Evolutionary conservation across 2,329 filamentous ascomycete species (phyloP), one percentile per base, ranked within the genome.

Genomic region (Alternaria incomplexa): DNA sequence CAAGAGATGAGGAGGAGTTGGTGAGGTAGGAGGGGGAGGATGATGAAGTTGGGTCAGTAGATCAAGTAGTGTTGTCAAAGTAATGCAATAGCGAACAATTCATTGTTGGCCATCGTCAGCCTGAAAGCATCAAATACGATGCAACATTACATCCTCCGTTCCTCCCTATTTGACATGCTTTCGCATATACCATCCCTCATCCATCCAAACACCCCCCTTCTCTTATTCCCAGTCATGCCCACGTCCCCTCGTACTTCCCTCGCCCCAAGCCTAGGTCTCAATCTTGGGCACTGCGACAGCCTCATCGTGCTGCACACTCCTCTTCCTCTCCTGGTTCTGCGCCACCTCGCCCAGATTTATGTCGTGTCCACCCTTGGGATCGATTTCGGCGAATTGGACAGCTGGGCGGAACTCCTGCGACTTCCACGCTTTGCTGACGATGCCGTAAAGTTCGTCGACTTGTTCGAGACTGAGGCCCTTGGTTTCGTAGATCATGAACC

Each of bases 401-500:
- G 69, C 60, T 2, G 90, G 90, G 68, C 88, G 85, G 74, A 92
- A 93, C 13, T 77, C 68, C 70, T 85, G 87, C 81, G 88, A 91
- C 73, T 92, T 86, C 90, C 90, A 93, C 1, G 90, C 90, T 66
- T 89, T 85, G 61, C 86, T 82, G 56, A 92, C 87, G 57, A 90
- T 85, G 76, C 91, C 90, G 81, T 93, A 93, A 83, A 93, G 89
- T 77, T 93, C 90, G 77, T 93, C 90, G 71, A 93, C 92, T 82
- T 93, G 90, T 76, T 93, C 91, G 57, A 93, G 83, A 71, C 88
- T 90, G 75, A 93, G 89, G 76, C 90, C 91, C 81, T 90, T 91
- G 10, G 91, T 93, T 80, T 93, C 91, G 73, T 90, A 93, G 51
- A 93, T 89, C 85, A 92, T 89, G 75, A 85, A 86, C 83, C 86